Conservation (phyloP, 306 rosid genomes). For the Castanea crenata region DNA sequence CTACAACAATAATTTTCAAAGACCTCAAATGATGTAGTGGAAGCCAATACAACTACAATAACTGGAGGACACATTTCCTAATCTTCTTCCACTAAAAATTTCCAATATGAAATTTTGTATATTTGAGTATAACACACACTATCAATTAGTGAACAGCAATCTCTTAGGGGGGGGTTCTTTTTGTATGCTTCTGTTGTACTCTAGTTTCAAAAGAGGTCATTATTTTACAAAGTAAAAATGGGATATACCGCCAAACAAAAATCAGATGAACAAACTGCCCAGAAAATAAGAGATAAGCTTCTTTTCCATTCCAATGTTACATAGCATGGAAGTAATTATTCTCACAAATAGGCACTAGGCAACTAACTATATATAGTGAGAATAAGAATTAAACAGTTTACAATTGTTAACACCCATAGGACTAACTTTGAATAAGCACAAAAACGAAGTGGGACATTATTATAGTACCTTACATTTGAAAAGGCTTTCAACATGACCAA, state of each 20-base stretch:
- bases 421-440: neutral
- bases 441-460: conserved; percentile 13
- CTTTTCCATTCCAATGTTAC: neutral
- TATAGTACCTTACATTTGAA: conserved; percentile 34
- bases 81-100: no score
- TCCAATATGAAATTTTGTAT: no score
- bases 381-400: neutral
- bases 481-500: conserved; percentile 28
- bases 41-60: no score
- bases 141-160: neutral
- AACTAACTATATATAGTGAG: no score
- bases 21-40: no score
- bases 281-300: neutral
- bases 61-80: no score
- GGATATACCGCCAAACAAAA: neutral
- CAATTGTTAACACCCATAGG: neutral
- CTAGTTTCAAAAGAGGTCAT: no score
- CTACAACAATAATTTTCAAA: no score
- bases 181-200: no score
- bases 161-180: no score
- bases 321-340: neutral
- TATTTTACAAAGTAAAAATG: neutral
- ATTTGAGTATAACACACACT: no score
- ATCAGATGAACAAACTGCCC: neutral
- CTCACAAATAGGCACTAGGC: neutral